Conservation (phyloP, 805 yeast genomes). For the Hanseniaspora opuntiae region DNA sequence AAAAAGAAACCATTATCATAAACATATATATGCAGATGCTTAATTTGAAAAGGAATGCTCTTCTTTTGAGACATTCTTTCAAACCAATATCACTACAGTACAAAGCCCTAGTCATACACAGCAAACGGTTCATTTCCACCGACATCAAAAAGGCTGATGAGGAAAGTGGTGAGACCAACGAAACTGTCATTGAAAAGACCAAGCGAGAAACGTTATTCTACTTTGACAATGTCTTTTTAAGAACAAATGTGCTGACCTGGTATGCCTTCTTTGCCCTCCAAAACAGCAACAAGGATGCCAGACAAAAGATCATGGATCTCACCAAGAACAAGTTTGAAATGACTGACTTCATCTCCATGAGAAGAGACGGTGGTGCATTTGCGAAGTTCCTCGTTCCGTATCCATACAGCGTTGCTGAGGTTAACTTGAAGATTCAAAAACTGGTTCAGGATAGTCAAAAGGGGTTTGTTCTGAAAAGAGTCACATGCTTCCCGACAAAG, state of each 20-base stretch:
- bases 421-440: conserved; percentile 38
- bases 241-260: conserved; percentile 34
- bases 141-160: conserved; percentile 33
- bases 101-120: neutral
- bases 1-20: too few relatives aligned
- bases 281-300: conserved; percentile 28
- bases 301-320: conserved; percentile 28
- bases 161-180: conserved; percentile 42
- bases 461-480: conserved; percentile 32
- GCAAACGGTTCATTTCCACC: conserved; percentile 25
- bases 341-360: conserved; percentile 51
- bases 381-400: conserved; percentile 58
- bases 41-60: neutral
- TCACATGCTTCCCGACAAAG: conserved; percentile 56
- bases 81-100: neutral
- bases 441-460: conserved; percentile 25
- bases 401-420: conserved; percentile 34
- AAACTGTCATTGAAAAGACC: conserved; percentile 39
- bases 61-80: neutral
- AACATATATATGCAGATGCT: too few relatives aligned
- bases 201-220: conserved; percentile 40
- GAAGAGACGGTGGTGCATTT: conserved; percentile 88
- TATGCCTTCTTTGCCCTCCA: conserved; percentile 28
- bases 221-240: conserved; percentile 43
- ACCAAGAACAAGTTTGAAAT: conserved; percentile 35